Evolutionary conservation across 441 rosid species (phyloP), one percentile per base, ranked within the genome.

Genomic region (Iberis amara): DNA sequence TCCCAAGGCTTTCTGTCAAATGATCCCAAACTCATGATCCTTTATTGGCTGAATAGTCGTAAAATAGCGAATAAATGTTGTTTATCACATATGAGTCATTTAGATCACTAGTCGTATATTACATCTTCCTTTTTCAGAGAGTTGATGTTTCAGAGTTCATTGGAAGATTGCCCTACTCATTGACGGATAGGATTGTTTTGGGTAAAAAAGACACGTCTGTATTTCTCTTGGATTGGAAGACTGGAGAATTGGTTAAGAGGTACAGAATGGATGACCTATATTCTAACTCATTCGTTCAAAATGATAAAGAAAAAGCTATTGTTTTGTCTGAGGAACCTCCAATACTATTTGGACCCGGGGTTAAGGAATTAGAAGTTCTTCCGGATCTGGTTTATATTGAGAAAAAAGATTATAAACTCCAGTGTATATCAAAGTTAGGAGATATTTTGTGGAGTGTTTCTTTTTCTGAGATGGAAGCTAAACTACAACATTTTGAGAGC

Each of bases 391-490:
- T 86, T 62, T 75, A 80, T 39, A 49, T 87, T 12, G 79, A 72
- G 66, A 78, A 95, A 50, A 85, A 81, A 40, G 96, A 90, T 68
- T 85, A 78, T 61, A 78, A 73, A 52, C 43, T 90, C 68, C 82
- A 80, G 37, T 80, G 79, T 68, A 64, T 78, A 67, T 78, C 86
- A 7, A 75, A 76, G 53, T 74, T 85, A 9, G 70, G 76, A 46
- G 77, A 85, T 64, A 73, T 79, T 64, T 59, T 76, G 47, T 90
- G 98, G 98, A 87, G 78, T 71, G 69, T 87, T 56, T 78, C 87
- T 14, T 71, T 78, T 65, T 77, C 98, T n/a, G 77, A 78, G 54
- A 76, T 90, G 66, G 83, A 84, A 66, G 96, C 94, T 61, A 84
- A 83, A 47, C 69, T 85, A 53, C 81, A 76, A 11, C 81, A 90